Evolutionary conservation across 2,329 filamentous ascomycete genomes (phyloP).

Genomic region (Alternaria brassicae): DNA sequence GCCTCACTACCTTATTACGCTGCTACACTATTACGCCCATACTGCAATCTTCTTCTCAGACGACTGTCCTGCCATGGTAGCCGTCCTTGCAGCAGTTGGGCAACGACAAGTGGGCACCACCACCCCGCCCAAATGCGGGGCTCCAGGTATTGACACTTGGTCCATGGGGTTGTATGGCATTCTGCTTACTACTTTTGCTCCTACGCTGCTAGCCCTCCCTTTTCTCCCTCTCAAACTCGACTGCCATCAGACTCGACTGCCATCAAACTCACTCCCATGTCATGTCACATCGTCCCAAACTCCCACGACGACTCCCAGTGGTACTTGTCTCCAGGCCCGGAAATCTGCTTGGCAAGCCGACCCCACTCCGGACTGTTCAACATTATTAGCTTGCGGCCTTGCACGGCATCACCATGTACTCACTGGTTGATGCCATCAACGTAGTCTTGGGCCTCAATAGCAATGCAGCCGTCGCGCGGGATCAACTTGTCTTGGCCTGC

Average conservation of each 20-base stretch:
- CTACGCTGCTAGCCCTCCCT: neutral
- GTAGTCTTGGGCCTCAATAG: conserved; percentile 46
- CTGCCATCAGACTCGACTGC: too few relatives aligned
- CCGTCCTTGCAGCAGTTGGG: neutral
- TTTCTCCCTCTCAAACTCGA: neutral
- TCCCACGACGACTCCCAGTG: conserved; percentile 45
- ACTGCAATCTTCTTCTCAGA: neutral
- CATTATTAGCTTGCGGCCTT: conserved; percentile 24
- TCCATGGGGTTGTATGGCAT: conserved; percentile 7
- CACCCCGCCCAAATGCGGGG: conserved; percentile 25
- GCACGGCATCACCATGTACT: conserved; percentile 19
- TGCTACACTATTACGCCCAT: neutral
- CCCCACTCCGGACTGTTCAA: conserved; percentile 44
- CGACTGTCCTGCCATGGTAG: neutral
- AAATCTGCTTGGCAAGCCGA: conserved; percentile 41
- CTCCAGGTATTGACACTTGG: conserved; percentile 15
- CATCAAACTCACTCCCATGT: neutral
- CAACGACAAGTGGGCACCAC: conserved; percentile 9
- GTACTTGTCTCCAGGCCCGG: conserved; percentile 43
- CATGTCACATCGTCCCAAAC: conserved; percentile 36
- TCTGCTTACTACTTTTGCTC: conserved; percentile 12
- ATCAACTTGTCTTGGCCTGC: conserved; percentile 41
- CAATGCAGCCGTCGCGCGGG: conserved; percentile 44
- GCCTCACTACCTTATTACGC: conserved; percentile 8
- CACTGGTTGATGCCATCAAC: conserved; percentile 48